Conservation (phyloP, 805 yeast species). For the Candida morakotiae region DNA sequence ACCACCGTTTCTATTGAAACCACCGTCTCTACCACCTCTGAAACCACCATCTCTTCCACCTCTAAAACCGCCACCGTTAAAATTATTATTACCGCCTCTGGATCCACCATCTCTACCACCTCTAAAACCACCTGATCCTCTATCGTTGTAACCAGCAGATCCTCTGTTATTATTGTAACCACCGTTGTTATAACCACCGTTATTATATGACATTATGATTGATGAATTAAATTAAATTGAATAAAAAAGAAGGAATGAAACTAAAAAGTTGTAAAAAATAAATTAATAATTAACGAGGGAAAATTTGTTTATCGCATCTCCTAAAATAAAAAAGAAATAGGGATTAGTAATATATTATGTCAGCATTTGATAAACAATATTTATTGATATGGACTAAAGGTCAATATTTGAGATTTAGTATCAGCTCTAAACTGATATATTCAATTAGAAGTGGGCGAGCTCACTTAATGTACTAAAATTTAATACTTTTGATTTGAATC, state of each 20-base stretch:
- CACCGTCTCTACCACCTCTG: constrained; percentile 24
- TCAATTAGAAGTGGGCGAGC: no score
- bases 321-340: no score
- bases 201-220: constrained; percentile 37
- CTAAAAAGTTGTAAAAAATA: constrained; percentile 2
- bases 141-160: constrained; percentile 30
- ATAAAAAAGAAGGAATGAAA: constrained; percentile 6
- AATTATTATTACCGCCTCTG: constrained; percentile 10
- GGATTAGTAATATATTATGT: background rate
- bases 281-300: constrained; percentile 1
- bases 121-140: constrained; percentile 8
- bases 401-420: no score
- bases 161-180: constrained; percentile 25
- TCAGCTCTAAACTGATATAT: no score
- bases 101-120: constrained; percentile 12
- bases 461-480: no score
- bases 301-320: constrained; percentile 7
- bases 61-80: constrained; percentile 25
- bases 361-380: no score
- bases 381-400: no score
- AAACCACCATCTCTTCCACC: constrained; percentile 22
- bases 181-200: constrained; percentile 32
- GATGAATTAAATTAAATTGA: background rate
- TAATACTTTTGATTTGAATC: no score
- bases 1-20: constrained; percentile 33